Conservation (phyloP, 306 rosid genomes). For the Cicer bijugum region DNA sequence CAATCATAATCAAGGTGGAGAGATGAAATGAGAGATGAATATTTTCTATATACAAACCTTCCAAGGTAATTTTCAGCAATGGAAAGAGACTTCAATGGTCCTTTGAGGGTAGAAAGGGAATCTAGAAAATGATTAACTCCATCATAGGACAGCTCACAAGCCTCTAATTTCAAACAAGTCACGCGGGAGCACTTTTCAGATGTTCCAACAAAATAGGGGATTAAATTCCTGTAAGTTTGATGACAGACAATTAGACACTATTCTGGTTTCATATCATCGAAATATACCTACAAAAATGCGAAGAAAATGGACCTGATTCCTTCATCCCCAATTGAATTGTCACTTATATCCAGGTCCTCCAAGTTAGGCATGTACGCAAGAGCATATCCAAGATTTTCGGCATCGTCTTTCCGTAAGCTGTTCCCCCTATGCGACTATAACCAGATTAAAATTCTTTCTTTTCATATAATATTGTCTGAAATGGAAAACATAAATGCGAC, state of each 20-base stretch:
- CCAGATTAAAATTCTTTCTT: conserved; percentile 43
- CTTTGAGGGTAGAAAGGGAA: conserved; percentile 59
- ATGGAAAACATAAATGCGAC: conserved; percentile 30
- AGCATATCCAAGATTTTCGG: conserved; percentile 65
- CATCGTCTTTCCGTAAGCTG: conserved; percentile 67
- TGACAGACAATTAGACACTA: conserved; percentile 50
- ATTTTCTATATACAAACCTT: conserved; percentile 63
- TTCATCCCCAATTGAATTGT: conserved; percentile 72
- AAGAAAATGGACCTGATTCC: conserved; percentile 72
- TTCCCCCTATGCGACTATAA: conserved; percentile 62
- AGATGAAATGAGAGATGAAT: conserved; percentile 40
- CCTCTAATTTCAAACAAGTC: conserved; percentile 65
- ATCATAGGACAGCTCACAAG: conserved; percentile 67
- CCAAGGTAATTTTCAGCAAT: conserved; percentile 86
- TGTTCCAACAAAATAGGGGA: conserved; percentile 65
- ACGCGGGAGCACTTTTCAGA: conserved; percentile 56
- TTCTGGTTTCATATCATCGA: conserved; percentile 25
- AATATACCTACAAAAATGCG: conserved; percentile 42
- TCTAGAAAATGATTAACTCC: conserved; percentile 66
- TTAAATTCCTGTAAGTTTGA: conserved; percentile 64
- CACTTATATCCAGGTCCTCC: conserved; percentile 92
- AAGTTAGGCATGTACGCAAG: conserved; percentile 66
- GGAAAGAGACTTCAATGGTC: conserved; percentile 76
- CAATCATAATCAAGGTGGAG: conserved; percentile 40
- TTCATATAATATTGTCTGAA: conserved; percentile 24